Percentiles rank a stretch among this genome's conserved stretches.
phyloP scores from a whole-genome alignment of 2,329 filamentous ascomycete species.

The Elsinoe perseae region DNA sequence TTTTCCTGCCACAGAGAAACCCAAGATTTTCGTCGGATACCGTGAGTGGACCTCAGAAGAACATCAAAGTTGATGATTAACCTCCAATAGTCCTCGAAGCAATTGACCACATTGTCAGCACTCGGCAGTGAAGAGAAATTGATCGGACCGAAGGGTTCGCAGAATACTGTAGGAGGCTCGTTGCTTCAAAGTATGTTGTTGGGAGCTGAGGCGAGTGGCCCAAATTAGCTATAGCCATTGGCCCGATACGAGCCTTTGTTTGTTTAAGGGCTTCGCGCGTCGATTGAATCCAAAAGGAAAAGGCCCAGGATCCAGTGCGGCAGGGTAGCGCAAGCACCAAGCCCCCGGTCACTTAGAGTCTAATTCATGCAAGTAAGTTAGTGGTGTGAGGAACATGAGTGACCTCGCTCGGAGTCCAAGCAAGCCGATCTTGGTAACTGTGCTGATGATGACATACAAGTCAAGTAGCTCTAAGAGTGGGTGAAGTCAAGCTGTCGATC shows the following conservation, averaged over 20 bases:
- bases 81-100: conserved; percentile 24
- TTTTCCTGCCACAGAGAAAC: conserved; percentile 41
- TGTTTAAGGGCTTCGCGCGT: background rate
- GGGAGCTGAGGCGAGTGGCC: background rate
- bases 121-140: background rate
- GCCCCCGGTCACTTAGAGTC: too few relatives aligned
- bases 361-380: too few relatives aligned
- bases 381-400: background rate
- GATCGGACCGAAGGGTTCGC: background rate
- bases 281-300: background rate
- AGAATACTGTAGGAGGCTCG: too few relatives aligned
- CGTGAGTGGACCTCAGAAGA: too few relatives aligned
- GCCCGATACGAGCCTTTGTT: background rate
- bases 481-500: conserved; percentile 6
- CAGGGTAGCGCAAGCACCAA: background rate
- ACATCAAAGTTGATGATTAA: background rate
- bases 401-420: background rate
- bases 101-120: conserved; percentile 26
- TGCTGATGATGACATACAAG: conserved; percentile 6
- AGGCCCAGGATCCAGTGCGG: background rate
- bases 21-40: conserved; percentile 28
- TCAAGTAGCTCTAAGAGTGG: background rate
- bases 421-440: background rate
- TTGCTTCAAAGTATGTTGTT: too few relatives aligned
- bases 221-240: background rate